Percentiles rank a stretch among this genome's conserved stretches.
Evolutionary conservation across 192 early-diverging fungal species (phyloP).

Genomic region (Paraglomus occultum): DNA sequence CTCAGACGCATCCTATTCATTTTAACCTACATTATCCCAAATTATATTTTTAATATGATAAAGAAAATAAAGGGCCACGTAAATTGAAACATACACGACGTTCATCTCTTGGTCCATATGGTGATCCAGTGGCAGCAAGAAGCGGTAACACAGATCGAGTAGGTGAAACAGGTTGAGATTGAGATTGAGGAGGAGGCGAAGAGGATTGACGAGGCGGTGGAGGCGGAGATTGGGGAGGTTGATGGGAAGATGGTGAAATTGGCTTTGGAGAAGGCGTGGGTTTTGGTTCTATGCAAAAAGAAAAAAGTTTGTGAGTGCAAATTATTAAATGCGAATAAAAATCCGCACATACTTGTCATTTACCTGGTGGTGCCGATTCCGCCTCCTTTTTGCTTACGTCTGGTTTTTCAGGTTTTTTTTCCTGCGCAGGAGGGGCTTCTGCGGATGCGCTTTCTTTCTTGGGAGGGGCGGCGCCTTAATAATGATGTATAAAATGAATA

Average conservation of each 20-base stretch:
- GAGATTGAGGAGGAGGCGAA: not conserved
- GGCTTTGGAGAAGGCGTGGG: not conserved
- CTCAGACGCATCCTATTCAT: constrained; percentile 98
- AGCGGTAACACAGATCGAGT: not conserved
- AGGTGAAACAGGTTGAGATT: not conserved
- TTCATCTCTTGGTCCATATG: constrained; percentile 37
- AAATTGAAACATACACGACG: constrained; percentile 24
- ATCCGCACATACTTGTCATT: not conserved
- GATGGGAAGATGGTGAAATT: no score
- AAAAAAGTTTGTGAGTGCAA: not conserved
- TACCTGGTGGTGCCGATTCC: constrained; percentile 33
- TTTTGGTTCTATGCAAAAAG: not conserved
- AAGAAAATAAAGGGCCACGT: not conserved
- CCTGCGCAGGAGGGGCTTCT: constrained; percentile 44
- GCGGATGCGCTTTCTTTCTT: constrained; percentile 11
- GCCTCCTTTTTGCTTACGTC: constrained; percentile 41
- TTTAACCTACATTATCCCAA: constrained; percentile 57
- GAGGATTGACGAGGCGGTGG: not conserved
- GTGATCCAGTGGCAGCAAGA: not conserved
- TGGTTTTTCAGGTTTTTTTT: constrained; percentile 41
- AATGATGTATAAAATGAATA: not conserved
- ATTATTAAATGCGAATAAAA: not conserved
- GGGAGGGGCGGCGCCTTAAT: constrained; percentile 31
- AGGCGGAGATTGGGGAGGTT: not conserved
- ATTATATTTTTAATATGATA: not conserved